Conservation (phyloP, 73 alveolate species). For the Tetrahymena malaccensis region DNA sequence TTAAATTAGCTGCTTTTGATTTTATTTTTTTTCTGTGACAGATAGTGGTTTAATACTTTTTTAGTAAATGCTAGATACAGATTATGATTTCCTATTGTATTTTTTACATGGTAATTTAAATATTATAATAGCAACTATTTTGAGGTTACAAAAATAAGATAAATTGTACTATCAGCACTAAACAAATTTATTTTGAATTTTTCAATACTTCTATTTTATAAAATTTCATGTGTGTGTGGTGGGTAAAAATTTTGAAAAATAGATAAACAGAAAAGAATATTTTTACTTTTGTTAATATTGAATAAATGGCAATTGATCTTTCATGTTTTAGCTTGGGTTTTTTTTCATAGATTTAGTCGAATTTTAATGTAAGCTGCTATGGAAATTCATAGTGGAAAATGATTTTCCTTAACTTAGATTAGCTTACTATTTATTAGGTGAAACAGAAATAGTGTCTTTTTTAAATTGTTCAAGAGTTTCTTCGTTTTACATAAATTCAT, state of each 20-base stretch:
- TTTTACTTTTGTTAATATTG: neutral
- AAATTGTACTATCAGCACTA: too few species aligned
- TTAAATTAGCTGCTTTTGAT: neutral
- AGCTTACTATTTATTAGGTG: neutral
- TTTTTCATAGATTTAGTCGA: neutral
- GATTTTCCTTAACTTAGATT: neutral
- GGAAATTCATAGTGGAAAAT: neutral
- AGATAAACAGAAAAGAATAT: too few species aligned
- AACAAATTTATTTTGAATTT: too few species aligned
- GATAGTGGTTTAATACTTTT: neutral
- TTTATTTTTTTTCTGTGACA: neutral
- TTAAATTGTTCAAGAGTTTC: neutral
- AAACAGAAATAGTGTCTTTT: neutral
- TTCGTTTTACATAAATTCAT: neutral
- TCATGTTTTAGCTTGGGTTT: neutral
- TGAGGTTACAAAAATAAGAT: too few species aligned
- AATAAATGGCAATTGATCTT: neutral
- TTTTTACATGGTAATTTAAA: too few species aligned
- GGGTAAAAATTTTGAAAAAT: too few species aligned
- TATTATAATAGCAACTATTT: too few species aligned
- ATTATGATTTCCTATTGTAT: neutral
- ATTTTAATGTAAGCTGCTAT: neutral
- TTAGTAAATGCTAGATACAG: neutral
- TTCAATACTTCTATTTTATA: too few species aligned
- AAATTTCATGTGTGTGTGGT: too few species aligned